Evolutionary conservation across 1,284 basidiomycete species (phyloP), one percentile per base, ranked within the genome.

Genomic region (Pseudozyma thailandica): DNA sequence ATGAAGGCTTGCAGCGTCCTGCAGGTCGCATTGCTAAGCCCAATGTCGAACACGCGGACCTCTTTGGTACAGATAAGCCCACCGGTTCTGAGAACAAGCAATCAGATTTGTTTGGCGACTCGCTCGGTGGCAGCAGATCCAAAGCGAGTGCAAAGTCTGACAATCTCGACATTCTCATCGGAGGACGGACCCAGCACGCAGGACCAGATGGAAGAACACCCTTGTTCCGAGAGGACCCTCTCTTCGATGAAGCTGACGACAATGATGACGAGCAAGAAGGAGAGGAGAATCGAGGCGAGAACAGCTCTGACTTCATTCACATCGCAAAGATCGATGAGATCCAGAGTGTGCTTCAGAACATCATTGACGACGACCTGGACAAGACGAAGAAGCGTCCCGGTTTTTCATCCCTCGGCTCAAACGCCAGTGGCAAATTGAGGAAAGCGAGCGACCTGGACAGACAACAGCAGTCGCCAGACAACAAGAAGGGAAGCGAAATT

Each of bases 271-370:
- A 44, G 18, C 43, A 44, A 12, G 56, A 52, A 5, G 63, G 50
- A 2, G 59, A 44, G 16, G 72, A 64, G 3, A 44, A 51, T n/a
- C 61, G 49, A 8, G 66, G 43, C 27, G 58, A 66, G 42, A 53
- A 49, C 33, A 63, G 64, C 49, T 72, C 64, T 15, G 68, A 65
- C 21, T 54, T 56, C 30, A 45, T 71, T 16, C 70, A 72, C 20
- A 53, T 69, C 15, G 75, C 76, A 12, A 59, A 63, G 58, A 68
- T 76, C 46, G 72, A 76, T 35, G 75, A 64, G n/a, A 93, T 97
- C 21, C 93, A 94, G 77, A 92, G 92, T 4, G 94, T 94, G 1
- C 85, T 98, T 60, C 94, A 91, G 16, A 92, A 93, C 79, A 96
- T 98, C 81, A 94, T 97, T 75, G 92, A 94, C 78, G 87, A 88